Evolutionary conservation across 2,329 filamentous ascomycete species (phyloP).

Genomic region (Ophiostoma novo-ulmi): DNA sequence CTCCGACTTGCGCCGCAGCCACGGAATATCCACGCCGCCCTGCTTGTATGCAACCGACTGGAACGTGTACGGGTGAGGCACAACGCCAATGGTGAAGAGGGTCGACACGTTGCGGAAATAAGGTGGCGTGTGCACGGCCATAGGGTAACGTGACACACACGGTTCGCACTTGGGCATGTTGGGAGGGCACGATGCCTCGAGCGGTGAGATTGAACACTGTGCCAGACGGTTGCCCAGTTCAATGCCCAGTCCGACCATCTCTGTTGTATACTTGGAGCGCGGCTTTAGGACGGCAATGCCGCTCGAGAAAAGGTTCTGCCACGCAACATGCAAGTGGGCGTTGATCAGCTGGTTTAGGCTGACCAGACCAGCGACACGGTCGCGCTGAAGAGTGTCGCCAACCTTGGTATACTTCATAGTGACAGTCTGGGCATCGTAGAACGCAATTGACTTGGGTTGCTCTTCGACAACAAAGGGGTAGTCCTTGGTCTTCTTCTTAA

Average conservation of each 20-base stretch:
- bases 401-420: conserved; percentile 62
- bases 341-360: conserved; percentile 72
- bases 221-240: conserved; percentile 70
- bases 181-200: conserved; percentile 76
- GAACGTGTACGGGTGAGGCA: conserved; percentile 88
- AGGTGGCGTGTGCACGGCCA: conserved; percentile 62
- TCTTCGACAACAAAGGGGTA: conserved; percentile 62
- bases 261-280: conserved; percentile 66
- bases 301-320: conserved; percentile 70
- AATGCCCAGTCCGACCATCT: conserved; percentile 63
- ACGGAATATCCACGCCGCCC: conserved; percentile 55
- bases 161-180: conserved; percentile 69
- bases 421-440: conserved; percentile 64
- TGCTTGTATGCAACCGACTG: conserved; percentile 61
- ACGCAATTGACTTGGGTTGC: conserved; percentile 64
- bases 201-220: conserved; percentile 66
- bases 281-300: conserved; percentile 82
- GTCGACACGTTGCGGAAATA: conserved; percentile 66
- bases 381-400: conserved; percentile 54
- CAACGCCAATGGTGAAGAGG: conserved; percentile 75
- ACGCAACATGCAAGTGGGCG: conserved; percentile 76
- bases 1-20: conserved; percentile 61
- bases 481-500: conserved; percentile 29
- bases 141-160: conserved; percentile 60
- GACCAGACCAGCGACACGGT: conserved; percentile 56